Conservation (phyloP, 768 basidiomycete species). For the Wakefieldia striispora region DNA sequence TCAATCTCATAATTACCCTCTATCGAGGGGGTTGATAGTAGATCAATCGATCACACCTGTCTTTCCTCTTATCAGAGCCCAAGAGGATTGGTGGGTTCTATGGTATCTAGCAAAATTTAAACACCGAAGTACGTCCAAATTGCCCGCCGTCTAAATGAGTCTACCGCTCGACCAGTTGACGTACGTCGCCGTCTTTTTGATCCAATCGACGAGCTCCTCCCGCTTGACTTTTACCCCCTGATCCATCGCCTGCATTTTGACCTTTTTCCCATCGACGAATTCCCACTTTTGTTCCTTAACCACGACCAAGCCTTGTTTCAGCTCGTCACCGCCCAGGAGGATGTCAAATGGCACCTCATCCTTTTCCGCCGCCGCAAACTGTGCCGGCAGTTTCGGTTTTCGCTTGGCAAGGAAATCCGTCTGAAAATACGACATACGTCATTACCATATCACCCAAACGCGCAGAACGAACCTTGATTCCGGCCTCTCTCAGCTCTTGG, state of each 20-base stretch:
- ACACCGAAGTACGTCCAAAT: not conserved
- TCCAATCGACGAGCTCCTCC: slow-evolving; percentile 58
- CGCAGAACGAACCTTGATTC: slow-evolving; percentile 63
- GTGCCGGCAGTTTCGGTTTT: slow-evolving; percentile 84
- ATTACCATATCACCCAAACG: not conserved
- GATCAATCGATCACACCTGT: no score
- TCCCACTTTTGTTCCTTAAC: slow-evolving; percentile 93
- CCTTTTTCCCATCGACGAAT: slow-evolving; percentile 68
- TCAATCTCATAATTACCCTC: no score
- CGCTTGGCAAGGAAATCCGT: slow-evolving; percentile 90
- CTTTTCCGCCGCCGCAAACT: slow-evolving; percentile 87
- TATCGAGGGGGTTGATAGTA: no score
- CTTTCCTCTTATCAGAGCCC: no score
- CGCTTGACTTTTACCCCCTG: slow-evolving; percentile 67
- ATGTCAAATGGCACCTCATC: slow-evolving; percentile 93
- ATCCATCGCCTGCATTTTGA: slow-evolving; percentile 54
- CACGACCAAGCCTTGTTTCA: slow-evolving; percentile 77
- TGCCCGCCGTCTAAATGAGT: slow-evolving; percentile 19
- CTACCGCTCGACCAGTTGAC: slow-evolving; percentile 31
- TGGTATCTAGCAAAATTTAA: slow-evolving; percentile 8
- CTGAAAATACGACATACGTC: slow-evolving; percentile 37
- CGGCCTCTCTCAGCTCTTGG: slow-evolving; percentile 76
- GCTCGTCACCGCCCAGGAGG: slow-evolving; percentile 86
- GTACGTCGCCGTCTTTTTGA: slow-evolving; percentile 43
- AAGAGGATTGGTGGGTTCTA: not conserved